Evolutionary conservation across 768 basidiomycete genomes (phyloP).

Genomic region (Chalciporus piperatus): DNA sequence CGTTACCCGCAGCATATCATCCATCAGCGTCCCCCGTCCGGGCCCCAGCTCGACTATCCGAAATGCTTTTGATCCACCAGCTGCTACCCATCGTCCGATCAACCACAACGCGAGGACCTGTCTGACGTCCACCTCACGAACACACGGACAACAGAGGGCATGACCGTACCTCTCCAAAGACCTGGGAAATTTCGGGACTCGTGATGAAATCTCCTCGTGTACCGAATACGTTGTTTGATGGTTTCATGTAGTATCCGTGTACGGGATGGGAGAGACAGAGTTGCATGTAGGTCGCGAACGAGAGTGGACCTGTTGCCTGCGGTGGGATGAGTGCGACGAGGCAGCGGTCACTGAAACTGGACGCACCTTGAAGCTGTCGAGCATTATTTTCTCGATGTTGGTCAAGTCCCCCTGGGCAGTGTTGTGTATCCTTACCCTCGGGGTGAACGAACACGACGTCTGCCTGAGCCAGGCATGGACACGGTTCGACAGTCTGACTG

Average conservation of each 20-base stretch:
- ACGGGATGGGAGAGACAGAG: conserved; percentile 87
- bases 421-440: background rate
- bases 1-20: conserved; percentile 78
- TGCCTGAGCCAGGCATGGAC: conserved; percentile 3
- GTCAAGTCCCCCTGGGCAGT: conserved; percentile 26
- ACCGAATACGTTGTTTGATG: conserved; percentile 76
- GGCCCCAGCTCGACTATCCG: conserved; percentile 91
- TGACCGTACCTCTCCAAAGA: conserved; percentile 86
- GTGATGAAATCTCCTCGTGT: conserved; percentile 90
- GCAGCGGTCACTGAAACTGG: background rate
- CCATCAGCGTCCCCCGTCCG: conserved; percentile 88
- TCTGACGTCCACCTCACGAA: conserved; percentile 10
- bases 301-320: conserved; percentile 86
- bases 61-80: conserved; percentile 47
- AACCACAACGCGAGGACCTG: conserved; percentile 90
- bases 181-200: conserved; percentile 93
- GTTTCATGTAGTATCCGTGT: conserved; percentile 89
- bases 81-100: conserved; percentile 66
- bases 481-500: background rate
- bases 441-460: background rate
- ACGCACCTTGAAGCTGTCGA: conserved; percentile 69
- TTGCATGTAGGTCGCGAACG: conserved; percentile 89
- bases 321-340: background rate
- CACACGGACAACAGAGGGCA: background rate
- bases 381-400: conserved; percentile 61